Base-by-base conservation (phyloP, 2,329 filamentous ascomycete genomes). In the Trichoderma oligosporum region DNA sequence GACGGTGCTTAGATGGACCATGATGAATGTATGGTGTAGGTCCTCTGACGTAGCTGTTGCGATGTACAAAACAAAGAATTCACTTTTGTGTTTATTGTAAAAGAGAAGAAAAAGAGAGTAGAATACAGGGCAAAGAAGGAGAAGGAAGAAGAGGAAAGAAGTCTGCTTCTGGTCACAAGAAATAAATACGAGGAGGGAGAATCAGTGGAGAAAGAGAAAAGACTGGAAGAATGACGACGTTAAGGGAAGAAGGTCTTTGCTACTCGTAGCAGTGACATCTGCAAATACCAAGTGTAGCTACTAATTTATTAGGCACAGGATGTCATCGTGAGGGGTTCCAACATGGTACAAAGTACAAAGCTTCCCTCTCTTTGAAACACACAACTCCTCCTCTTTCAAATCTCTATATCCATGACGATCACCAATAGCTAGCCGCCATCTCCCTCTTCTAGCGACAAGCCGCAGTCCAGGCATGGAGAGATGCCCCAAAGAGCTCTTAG, bases 1-100 rank as follows among this genome's bases (percentile, higher is more conserved):
- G 61, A 82, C 72, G 56, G 73, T 69, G 35, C 71, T 68, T 59
- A 83, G 75, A 62, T 82, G 80, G 36, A 82, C 78, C 81, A 83
- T 83, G 58, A 54, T 66, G 62, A 61, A 29, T 14, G 4, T 58
- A 51, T 61, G 57, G 47, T 59, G 56, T 4, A 60, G 61, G 7
- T 63, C n/a, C n/a, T n/a, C n/a, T n/a, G n/a, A 59, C 9, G 61
- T 58, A 31, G n/a, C 48, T 14, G 48, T 38, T 41, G 20, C 24
- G 20, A 39, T 16, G 11, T 7, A 33, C 4, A n/a, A 9, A 11
- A 9, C 14, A 14, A 29, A 4, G 5, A 39, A n/a, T n/a, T n/a
- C n/a, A n/a, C n/a, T n/a, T n/a, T n/a, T n/a, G n/a, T n/a, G n/a
- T n/a, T n/a, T n/a, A n/a, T n/a, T n/a, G n/a, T n/a, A 14, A 38